These are phyloP conservation scores for Lactarius sanguifluus DNA, from an alignment of 768 basidiomycete species.

Conservation along the genomic window DNA sequence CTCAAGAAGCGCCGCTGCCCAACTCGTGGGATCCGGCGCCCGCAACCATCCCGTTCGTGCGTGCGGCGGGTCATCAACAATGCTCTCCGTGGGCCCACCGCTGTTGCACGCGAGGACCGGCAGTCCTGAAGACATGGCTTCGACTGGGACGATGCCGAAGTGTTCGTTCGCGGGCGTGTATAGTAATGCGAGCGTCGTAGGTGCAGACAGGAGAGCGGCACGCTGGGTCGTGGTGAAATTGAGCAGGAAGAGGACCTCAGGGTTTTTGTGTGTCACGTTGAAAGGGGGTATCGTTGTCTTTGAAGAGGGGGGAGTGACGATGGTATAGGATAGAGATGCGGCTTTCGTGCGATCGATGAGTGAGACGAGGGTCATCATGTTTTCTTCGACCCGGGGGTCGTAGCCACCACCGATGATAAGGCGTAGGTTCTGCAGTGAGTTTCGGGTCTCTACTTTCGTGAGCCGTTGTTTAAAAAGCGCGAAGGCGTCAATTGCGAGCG, in stretches of 20 bases:
- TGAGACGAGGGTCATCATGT: constrained; percentile 61
- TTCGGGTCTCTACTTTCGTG: constrained; percentile 20
- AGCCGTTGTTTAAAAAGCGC: constrained; percentile 48
- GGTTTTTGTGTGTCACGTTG: constrained; percentile 39
- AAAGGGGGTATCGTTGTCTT: constrained; percentile 43
- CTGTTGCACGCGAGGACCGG: constrained; percentile 86
- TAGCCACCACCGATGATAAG: constrained; percentile 91
- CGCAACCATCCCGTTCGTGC: constrained; percentile 79
- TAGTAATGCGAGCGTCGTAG: constrained; percentile 69
- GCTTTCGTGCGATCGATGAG: constrained; percentile 61
- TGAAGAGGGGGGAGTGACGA: constrained; percentile 50
- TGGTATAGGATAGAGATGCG: constrained; percentile 55
- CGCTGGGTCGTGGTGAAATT: constrained; percentile 89
- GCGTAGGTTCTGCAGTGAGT: constrained; percentile 44
- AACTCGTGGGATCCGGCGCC: constrained; percentile 56
- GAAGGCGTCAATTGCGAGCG: constrained; percentile 79
- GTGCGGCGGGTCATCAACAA: constrained; percentile 44
- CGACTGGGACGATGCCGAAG: constrained; percentile 95
- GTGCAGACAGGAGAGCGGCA: constrained; percentile 68
- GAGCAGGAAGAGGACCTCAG: constrained; percentile 83
- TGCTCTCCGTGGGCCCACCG: constrained; percentile 89
- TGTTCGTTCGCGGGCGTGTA: constrained; percentile 97
- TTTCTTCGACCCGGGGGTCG: constrained; percentile 85
- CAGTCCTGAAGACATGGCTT: constrained; percentile 89
- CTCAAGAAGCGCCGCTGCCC: constrained; percentile 67